These are phyloP conservation scores for Ganoderma multipileum DNA, from an alignment of 1,284 basidiomycete genomes.

Conservation along the genomic window DNA sequence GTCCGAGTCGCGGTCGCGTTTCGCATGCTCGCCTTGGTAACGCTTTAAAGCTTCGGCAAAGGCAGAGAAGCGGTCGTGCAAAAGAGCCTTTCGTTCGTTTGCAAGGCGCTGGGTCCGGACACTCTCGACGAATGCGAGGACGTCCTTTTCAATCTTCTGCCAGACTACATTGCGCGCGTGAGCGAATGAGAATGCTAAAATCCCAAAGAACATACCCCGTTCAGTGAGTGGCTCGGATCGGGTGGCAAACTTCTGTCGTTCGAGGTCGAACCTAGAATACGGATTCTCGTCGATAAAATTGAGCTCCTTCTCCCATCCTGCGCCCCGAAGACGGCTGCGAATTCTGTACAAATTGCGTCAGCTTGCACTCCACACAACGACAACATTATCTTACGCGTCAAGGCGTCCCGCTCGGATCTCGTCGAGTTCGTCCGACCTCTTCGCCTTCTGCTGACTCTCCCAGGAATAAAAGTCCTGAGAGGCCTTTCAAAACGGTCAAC, in stretches of 20 bases:
- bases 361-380: background rate
- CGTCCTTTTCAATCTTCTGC: constrained; percentile 4
- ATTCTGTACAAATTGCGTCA: background rate
- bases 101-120: background rate
- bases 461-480: background rate
- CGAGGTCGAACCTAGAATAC: background rate
- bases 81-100: background rate
- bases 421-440: constrained; percentile 2
- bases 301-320: constrained; percentile 2
- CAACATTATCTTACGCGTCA: background rate
- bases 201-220: background rate
- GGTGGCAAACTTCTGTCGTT: constrained; percentile 5
- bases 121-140: background rate
- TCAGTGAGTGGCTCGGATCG: constrained; percentile 8
- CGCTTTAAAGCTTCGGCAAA: background rate
- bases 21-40: background rate
- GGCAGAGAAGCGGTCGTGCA: background rate
- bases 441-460: constrained; percentile 1
- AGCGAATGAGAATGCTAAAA: background rate
- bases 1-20: background rate
- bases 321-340: background rate
- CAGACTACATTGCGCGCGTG: background rate
- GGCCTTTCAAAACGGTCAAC: background rate
- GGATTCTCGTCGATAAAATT: background rate
- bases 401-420: constrained; percentile 1